These are phyloP conservation scores for Termitomyces titanicus DNA, from an alignment of 768 basidiomycete species.

Conservation along the genomic window DNA sequence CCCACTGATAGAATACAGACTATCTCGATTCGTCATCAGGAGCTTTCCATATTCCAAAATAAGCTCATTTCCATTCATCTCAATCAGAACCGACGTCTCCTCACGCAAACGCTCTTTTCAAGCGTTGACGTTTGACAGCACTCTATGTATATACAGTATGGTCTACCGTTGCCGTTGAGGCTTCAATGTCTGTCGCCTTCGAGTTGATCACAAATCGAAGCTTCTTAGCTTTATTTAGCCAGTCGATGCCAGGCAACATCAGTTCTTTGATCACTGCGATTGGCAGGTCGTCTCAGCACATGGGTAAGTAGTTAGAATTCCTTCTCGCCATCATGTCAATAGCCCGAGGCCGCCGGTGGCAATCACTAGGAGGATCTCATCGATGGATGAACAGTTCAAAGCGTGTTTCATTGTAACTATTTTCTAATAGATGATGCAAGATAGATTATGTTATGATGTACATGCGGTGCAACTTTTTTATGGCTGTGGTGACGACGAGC, in stretches of 20 bases:
- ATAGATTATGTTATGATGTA: constrained; percentile 7
- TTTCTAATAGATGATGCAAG: constrained; percentile 7
- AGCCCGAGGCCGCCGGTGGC: no score
- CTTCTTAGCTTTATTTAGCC: no score
- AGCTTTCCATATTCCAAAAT: neutral
- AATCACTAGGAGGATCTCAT: no score
- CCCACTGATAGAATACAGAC: neutral
- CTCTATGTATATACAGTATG: no score
- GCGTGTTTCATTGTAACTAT: neutral
- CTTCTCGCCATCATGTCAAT: no score
- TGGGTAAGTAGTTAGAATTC: no score
- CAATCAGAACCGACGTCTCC: neutral
- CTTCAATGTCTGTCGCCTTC: no score
- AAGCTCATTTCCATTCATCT: neutral
- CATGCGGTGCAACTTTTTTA: constrained; percentile 1
- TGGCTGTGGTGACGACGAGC: neutral
- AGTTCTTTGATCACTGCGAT: no score
- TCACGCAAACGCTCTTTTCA: neutral
- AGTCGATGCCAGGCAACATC: no score
- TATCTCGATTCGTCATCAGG: neutral
- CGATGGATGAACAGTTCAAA: neutral
- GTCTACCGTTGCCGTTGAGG: no score
- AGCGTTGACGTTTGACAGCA: neutral
- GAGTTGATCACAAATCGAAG: no score
- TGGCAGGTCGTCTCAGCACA: no score